Percentiles rank a stretch among this genome's conserved stretches.
phyloP scores from a whole-genome alignment of 495 filamentous ascomycete species.

The Talaromyces nanjingensis region DNA sequence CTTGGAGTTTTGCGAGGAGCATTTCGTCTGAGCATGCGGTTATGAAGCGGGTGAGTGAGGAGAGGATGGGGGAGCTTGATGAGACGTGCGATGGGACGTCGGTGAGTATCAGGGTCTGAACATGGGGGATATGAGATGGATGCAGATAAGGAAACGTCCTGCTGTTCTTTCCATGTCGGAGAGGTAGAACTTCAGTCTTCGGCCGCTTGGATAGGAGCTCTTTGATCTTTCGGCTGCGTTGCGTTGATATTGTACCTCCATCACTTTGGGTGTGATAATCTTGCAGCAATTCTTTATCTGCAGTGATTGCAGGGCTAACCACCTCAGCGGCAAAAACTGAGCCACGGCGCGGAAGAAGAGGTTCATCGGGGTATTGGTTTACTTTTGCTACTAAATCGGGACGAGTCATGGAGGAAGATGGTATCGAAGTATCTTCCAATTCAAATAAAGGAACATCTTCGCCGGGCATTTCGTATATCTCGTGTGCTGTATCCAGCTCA shows the following conservation, averaged over 20 bases:
- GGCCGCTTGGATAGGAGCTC: slow-evolving; percentile 31
- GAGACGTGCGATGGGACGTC: slow-evolving; percentile 50
- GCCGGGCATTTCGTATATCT: slow-evolving; percentile 41
- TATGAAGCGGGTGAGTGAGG: slow-evolving; percentile 50
- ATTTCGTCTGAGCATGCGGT: slow-evolving; percentile 53
- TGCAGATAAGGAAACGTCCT: slow-evolving; percentile 40
- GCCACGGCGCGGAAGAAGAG: slow-evolving; percentile 26
- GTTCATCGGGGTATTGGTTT: slow-evolving; percentile 21
- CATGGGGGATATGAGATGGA: slow-evolving; percentile 48
- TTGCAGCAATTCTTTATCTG: not conserved
- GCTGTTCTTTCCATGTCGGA: slow-evolving; percentile 19
- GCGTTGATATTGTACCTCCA: slow-evolving; percentile 17
- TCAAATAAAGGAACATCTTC: slow-evolving; percentile 31
- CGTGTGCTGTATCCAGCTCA: slow-evolving; percentile 35
- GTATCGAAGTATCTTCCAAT: slow-evolving; percentile 31
- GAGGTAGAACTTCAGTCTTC: slow-evolving; percentile 22
- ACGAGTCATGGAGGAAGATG: slow-evolving; percentile 13
- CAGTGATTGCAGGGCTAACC: slow-evolving; percentile 8
- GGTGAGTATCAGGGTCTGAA: slow-evolving; percentile 51
- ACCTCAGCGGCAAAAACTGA: slow-evolving; percentile 42
- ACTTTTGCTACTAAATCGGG: not conserved
- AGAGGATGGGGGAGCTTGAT: slow-evolving; percentile 32
- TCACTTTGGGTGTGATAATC: not conserved
- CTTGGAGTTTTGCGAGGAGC: slow-evolving; percentile 47
- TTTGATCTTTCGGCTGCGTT: slow-evolving; percentile 22